A percentile compares a stretch with the other conserved stretches of the same genome.
Conservation (phyloP, 129 eudicot species). For the Helianthus annuus region DNA sequence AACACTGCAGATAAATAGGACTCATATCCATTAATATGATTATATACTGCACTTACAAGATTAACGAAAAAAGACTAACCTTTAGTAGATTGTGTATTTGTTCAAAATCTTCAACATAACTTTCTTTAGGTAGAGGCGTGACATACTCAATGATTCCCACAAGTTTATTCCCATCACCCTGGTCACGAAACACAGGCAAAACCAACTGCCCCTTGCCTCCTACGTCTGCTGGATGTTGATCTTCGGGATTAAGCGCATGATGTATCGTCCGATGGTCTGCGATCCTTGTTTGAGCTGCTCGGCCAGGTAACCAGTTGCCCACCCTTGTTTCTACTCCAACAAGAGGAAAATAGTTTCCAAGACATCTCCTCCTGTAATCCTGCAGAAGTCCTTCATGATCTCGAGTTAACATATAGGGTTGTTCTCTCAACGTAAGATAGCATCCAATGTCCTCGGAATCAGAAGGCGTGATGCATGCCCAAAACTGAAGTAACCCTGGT, state of each 20-base stretch:
- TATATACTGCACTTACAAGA: not conserved
- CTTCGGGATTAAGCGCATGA: not conserved
- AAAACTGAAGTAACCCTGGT: conserved; percentile 8
- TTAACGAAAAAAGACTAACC: not conserved
- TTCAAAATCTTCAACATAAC: not conserved
- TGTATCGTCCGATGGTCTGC: conserved; percentile 4
- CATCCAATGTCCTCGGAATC: not conserved
- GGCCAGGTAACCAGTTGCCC: conserved; percentile 8
- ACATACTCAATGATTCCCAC: conserved; percentile 10
- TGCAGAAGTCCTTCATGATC: not conserved
- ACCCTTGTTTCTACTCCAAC: not conserved
- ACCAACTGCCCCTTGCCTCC: not conserved
- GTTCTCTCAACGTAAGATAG: not conserved
- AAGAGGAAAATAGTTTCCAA: not conserved
- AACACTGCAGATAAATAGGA: too few species aligned
- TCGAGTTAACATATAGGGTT: not conserved
- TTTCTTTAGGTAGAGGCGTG: conserved; percentile 5
- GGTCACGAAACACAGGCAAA: conserved; percentile 4
- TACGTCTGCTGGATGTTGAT: not conserved
- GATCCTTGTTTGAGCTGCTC: conserved; percentile 9
- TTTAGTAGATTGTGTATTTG: not conserved
- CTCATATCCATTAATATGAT: not conserved
- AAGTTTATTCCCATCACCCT: not conserved
- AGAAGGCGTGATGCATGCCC: not conserved
- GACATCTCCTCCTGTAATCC: conserved; percentile 1